Percentiles rank a stretch among this genome's conserved stretches.
These are phyloP conservation scores for Trametopsis cervina DNA, from an alignment of 768 basidiomycete species.

Conservation along the genomic window DNA sequence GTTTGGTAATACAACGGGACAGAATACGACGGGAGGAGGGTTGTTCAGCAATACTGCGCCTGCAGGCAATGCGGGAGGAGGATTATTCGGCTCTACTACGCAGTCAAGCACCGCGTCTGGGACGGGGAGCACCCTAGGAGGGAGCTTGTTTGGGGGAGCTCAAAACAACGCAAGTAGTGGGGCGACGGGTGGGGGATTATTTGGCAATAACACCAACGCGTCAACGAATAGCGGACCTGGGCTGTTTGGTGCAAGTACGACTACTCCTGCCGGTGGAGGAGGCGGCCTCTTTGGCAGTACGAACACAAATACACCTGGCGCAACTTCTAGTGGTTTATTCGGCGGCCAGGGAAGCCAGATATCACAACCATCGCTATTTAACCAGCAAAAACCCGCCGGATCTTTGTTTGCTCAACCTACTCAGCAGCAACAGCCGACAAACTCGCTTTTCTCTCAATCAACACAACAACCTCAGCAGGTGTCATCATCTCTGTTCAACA, in stretches of 20 bases:
- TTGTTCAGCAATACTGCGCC: slow-evolving; percentile 22
- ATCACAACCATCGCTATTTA: slow-evolving; percentile 26
- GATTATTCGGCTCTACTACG: slow-evolving; percentile 24
- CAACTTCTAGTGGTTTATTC: slow-evolving; percentile 8
- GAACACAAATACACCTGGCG: slow-evolving; percentile 10
- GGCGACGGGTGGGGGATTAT: not conserved
- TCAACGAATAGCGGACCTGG: slow-evolving; percentile 15
- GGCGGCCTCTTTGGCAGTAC: slow-evolving; percentile 14
- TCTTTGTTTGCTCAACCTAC: slow-evolving; percentile 9
- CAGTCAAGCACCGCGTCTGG: too few species aligned
- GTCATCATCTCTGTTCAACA: not conserved
- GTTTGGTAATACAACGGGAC: slow-evolving; percentile 19
- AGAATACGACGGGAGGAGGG: slow-evolving; percentile 16
- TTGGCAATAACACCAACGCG: slow-evolving; percentile 5
- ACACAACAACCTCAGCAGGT: slow-evolving; percentile 18
- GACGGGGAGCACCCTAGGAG: slow-evolving; percentile 6
- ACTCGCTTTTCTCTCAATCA: slow-evolving; percentile 26
- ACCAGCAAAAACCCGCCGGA: slow-evolving; percentile 23
- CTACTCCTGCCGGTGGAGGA: slow-evolving; percentile 2
- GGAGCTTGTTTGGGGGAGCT: not conserved
- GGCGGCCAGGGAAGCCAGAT: slow-evolving; percentile 4
- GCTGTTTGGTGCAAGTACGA: slow-evolving; percentile 18
- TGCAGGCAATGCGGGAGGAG: slow-evolving; percentile 14
- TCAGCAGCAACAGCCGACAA: slow-evolving; percentile 11
- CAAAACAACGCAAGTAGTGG: not conserved